These are phyloP conservation scores for Argentina anserina DNA, from an alignment of 306 rosid genomes.

Conservation along the genomic window DNA sequence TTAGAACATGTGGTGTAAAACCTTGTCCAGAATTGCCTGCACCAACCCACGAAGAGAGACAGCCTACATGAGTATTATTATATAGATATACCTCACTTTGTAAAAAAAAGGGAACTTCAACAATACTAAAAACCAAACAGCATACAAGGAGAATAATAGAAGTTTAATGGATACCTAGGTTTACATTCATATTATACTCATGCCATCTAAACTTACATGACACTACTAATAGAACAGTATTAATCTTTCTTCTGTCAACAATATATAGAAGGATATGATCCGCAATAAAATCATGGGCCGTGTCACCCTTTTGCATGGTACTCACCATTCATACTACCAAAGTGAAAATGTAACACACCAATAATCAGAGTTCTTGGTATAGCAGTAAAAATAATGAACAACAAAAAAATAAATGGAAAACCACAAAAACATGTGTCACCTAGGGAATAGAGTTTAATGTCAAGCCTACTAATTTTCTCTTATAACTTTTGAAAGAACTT, in stretches of 20 bases:
- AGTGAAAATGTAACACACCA: not conserved
- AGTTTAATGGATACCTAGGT: not conserved
- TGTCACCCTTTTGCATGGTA: not conserved
- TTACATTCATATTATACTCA: not conserved
- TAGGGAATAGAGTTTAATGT: not conserved
- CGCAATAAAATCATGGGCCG: not conserved
- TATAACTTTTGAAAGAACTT: not conserved
- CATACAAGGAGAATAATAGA: not conserved
- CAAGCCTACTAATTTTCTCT: not conserved
- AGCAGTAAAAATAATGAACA: not conserved
- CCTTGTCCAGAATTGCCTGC: constrained; percentile 89
- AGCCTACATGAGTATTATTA: constrained; percentile 16
- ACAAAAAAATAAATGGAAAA: not conserved
- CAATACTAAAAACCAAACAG: not conserved
- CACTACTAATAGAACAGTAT: not conserved
- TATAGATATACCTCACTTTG: not conserved
- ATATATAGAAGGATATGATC: not conserved
- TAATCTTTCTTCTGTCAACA: not conserved
- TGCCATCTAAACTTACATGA: not conserved
- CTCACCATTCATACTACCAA: not conserved
- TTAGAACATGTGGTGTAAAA: constrained; percentile 72
- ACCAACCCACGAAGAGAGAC: constrained; percentile 29
- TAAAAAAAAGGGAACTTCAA: not conserved
- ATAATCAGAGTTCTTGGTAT: not conserved
- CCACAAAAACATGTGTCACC: not conserved